Base-by-base conservation (phyloP, 2,329 filamentous ascomycete species). In the Pseudocercospora vitis region DNA sequence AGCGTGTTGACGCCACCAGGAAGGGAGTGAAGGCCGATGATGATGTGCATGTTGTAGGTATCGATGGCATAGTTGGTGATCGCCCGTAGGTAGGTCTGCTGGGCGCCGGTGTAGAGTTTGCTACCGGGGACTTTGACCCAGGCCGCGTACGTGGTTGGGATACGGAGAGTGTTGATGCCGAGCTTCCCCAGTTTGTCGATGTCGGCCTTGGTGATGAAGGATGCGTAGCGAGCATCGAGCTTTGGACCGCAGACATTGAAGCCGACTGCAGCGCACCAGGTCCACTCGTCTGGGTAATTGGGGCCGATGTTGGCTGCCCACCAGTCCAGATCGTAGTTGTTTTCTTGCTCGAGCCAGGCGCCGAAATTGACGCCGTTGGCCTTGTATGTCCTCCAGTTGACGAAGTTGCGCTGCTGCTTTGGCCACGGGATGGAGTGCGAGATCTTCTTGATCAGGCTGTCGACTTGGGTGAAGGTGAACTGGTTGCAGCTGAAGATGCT, bases 141-240 rank as follows among this genome's bases (percentile, higher is more conserved):
- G 3, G 69, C 68, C 1, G 70, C 67, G 40, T 72, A 73, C 5
- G 67, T 68, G 1, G 67, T 70, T 1, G 71, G 69, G 16, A 74
- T 72, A 4, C 70, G 63, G 11, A 73, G 63, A 3, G 65, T 61
- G 39, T 68, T 69, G 26, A 73, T 59, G 7, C 66, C 66, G 2
- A 59, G 58, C 11, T 60, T 58, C 8, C 67, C 71, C 11, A 72
- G 57, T 46, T 64, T 63, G 51, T 72, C 70, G 47, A 73, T 71
- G 24, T 64, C 61, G 1, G 56, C 48, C 1, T 62, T 62, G 28
- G 44, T 56, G 29, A 58, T 21, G 53, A 58, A 60, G 12, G 55
- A 56, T 7, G 52, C 40, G 16, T 58, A 58, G 18, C 55, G 56
- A 19, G 48, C 55, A 19, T 57, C 55, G 12, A 60, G 53, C n/a